Evolutionary conservation across 23 red algal genomes (phyloP), one percentile per base, ranked within the genome.

Genomic region (Gracilaria vermiculophylla): DNA sequence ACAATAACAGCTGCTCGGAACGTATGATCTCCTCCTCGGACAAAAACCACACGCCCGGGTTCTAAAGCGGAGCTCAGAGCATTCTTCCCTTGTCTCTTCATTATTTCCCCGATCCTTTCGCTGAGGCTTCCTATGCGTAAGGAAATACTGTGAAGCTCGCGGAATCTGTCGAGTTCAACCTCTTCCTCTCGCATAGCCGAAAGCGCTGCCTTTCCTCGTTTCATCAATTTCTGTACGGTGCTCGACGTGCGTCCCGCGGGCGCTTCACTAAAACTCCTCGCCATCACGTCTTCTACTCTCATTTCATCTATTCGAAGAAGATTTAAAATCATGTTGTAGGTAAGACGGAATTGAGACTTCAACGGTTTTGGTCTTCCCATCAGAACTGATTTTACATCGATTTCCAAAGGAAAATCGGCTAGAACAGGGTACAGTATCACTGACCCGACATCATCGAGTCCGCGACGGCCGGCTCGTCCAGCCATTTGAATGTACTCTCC

Each of bases 261-360:
- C 27, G 88, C 97, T 33, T 99, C 97, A 48, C 82, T 90, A 44
- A 99, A 99, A 76, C 86, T 92, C 32, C 93, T 80, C 15, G 92
- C 89, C 80, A 99, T 99, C 17, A 99, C 78, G 72, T 99, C 97
- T 87, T 99, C 97, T 44, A 99, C 94, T 55, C 89, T 65, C 19
- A 99, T 76, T 48, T 95, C 88, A 43, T 99, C 97, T 32, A 94
- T 91, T 8, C 97, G 92, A 31, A 99, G 70, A 73, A 99, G 82
- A 60, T 99, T 99, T 19, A 99, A 62, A 71, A 99, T 96, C 92
- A 95, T 99, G 87, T 95, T 99, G 78, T 95, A 99, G 7, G 97
- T 95, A 43, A 99, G 92, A 20, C 97, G 93, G 73, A 99, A 99
- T 49, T 85, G 79, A 36, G 92, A 95, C 24, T 53, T 54, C 10